phyloP scores from a whole-genome alignment of 208 protist genomes.

The Leishmania mexicana region DNA sequence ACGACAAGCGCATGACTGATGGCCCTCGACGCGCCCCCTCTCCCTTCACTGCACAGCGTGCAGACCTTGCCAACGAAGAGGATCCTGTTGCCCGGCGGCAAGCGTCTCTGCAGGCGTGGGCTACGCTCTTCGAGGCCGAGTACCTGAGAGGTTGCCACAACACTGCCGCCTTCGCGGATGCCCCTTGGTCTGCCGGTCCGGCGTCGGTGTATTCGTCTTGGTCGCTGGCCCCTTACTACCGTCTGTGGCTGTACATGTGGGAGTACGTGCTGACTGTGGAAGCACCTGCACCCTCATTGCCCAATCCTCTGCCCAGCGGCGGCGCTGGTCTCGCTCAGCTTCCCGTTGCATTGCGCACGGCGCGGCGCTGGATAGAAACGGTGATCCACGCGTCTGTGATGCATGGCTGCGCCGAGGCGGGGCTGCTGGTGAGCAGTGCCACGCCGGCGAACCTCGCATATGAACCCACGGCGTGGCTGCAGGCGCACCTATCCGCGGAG shows the following conservation, averaged over 20 bases:
- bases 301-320: background rate
- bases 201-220: background rate
- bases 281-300: background rate
- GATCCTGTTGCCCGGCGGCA: slow-evolving; percentile 10
- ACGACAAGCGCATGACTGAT: background rate
- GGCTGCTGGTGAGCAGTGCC: slow-evolving; percentile 2
- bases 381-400: slow-evolving; percentile 4
- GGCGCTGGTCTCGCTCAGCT: slow-evolving; percentile 2
- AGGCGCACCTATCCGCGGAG: slow-evolving; percentile 3
- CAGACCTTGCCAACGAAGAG: slow-evolving; percentile 24
- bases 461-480: background rate
- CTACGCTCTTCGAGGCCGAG: slow-evolving; percentile 13
- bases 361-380: slow-evolving; percentile 33
- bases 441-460: background rate
- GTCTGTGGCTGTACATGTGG: slow-evolving; percentile 70
- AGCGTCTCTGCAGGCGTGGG: slow-evolving; percentile 28
- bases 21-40: background rate
- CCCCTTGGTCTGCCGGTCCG: background rate
- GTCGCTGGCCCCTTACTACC: slow-evolving; percentile 31
- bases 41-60: background rate
- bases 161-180: background rate
- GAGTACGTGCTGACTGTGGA: slow-evolving; percentile 51
- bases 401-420: slow-evolving; percentile 8
- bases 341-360: slow-evolving; percentile 14
- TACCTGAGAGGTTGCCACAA: slow-evolving; percentile 5